Percentiles rank a stretch among this genome's conserved stretches.
Evolutionary conservation across 192 early-diverging fungal species (phyloP).

Genomic region (Coemansia sp.): DNA sequence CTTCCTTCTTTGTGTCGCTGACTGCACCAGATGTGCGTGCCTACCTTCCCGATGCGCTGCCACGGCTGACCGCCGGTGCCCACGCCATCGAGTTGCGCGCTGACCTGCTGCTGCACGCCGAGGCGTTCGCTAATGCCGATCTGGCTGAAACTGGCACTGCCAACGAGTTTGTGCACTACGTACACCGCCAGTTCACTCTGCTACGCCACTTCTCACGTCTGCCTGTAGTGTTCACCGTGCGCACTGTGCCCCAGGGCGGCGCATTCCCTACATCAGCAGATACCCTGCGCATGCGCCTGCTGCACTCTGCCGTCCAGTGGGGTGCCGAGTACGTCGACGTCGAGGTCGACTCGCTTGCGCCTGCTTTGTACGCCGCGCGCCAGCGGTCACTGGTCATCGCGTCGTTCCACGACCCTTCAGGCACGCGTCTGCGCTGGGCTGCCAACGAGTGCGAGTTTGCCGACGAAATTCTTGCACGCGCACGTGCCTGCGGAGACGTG

Average conservation of each 20-base stretch:
- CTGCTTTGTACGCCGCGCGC: slow-evolving; percentile 26
- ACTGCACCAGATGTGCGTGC: slow-evolving; percentile 66
- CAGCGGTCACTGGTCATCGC: slow-evolving; percentile 70
- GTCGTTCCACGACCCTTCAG: slow-evolving; percentile 83
- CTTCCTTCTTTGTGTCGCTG: slow-evolving; percentile 84
- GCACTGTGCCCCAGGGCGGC: slow-evolving; percentile 85
- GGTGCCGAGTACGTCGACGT: slow-evolving; percentile 95
- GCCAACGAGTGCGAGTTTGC: slow-evolving; percentile 32
- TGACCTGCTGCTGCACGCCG: slow-evolving; percentile 64
- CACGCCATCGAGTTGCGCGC: slow-evolving; percentile 93
- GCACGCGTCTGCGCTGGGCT: slow-evolving; percentile 45
- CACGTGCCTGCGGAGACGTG: slow-evolving; percentile 71
- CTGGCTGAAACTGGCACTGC: slow-evolving; percentile 24
- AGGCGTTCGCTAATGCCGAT: slow-evolving; percentile 23
- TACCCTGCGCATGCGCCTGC: slow-evolving; percentile 60
- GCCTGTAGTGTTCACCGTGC: slow-evolving; percentile 93
- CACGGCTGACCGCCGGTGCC: slow-evolving; percentile 67
- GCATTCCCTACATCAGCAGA: slow-evolving; percentile 66
- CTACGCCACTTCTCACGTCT: slow-evolving; percentile 63
- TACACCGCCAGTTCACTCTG: slow-evolving; percentile 75
- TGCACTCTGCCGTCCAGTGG: slow-evolving; percentile 72
- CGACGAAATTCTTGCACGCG: slow-evolving; percentile 42
- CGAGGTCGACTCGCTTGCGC: slow-evolving; percentile 54
- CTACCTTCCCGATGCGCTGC: slow-evolving; percentile 56
- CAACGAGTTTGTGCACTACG: slow-evolving; percentile 56